Evolutionary conservation across 202 grass and related monocot species (phyloP), one percentile per base, ranked within the genome.

Genomic region (Schoenoplectus tabernaemontani): DNA sequence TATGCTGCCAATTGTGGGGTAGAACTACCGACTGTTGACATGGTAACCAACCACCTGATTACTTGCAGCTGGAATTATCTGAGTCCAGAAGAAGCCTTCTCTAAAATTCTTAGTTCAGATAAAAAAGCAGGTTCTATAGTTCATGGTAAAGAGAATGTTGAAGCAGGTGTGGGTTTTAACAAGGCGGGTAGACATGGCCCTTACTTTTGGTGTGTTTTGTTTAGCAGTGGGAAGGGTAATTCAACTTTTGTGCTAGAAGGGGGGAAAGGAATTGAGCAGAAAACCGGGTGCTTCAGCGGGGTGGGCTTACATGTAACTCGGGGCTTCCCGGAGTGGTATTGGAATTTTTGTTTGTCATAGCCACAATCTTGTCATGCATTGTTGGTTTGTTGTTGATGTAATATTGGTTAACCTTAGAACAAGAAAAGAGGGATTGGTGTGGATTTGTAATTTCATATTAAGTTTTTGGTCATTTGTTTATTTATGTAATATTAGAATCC

Each of bases 1-100:
- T 97, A 92, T 85, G 91, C 95, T 58, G 83, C 91, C 69, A 94
- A 97, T 77, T 97, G 95, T 43, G 95, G 91, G 56, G 91, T 97
- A 22, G 95, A 97, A 85, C 81, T 97, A 44, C 95, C 95, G 64
- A 94, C 95, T 17, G 86, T 97, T 4, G 84, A 89, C 80, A 43
- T 79, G 26, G 78, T 97, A 37, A 81, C 89, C 4, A 89, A 82
- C 17, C 89, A 61, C 64, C 82, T 93, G 66, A 22, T 92, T 69
- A 85, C 86, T 28, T 97, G 91, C 87, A 72, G 76, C 68, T 85
- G 86, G 63, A 83, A 84, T 42, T 64, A 81, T 77, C 80, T 84
- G 32, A 70, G 12, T 30, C 60, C 83, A 66, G 85, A 91, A 19
- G 63, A 80, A 59, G 87, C 78, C 24, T 69, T 95, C 76, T 79